These are phyloP conservation scores for Oryza coarctata DNA, from an alignment of 176 grass and related monocot genomes.

Conservation along the genomic window DNA sequence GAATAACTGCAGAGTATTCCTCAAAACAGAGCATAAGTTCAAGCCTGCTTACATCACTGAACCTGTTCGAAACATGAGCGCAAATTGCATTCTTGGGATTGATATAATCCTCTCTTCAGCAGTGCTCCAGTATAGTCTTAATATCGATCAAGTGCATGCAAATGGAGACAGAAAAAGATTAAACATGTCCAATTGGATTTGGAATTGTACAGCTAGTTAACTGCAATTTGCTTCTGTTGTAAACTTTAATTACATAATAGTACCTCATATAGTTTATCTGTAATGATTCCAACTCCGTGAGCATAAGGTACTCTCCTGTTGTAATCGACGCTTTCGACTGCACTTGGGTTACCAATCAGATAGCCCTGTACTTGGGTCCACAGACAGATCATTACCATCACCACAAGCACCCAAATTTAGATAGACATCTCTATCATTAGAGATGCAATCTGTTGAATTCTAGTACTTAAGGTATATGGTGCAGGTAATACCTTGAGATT, in stretches of 20 bases:
- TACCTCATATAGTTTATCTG: background rate
- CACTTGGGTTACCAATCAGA: background rate
- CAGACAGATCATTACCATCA: no score
- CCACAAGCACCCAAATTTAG: no score
- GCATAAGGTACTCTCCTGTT: background rate
- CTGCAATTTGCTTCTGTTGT: background rate
- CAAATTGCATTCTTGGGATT: background rate
- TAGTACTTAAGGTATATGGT: background rate
- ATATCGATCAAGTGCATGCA: background rate
- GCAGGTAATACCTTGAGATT: background rate
- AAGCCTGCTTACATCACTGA: background rate
- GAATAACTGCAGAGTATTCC: no score
- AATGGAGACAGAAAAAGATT: background rate
- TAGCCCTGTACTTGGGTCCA: no score
- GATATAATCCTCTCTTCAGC: background rate
- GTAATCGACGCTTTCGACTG: background rate
- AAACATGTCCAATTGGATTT: background rate
- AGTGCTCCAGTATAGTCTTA: background rate
- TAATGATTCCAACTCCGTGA: background rate
- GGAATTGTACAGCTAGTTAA: no score
- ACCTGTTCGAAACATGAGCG: background rate
- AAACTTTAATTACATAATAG: background rate
- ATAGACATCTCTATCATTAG: no score
- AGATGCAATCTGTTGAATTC: background rate
- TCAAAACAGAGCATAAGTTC: background rate